phyloP scores from a whole-genome alignment of 2,329 filamentous ascomycete genomes.

The Fusarium sp. region DNA sequence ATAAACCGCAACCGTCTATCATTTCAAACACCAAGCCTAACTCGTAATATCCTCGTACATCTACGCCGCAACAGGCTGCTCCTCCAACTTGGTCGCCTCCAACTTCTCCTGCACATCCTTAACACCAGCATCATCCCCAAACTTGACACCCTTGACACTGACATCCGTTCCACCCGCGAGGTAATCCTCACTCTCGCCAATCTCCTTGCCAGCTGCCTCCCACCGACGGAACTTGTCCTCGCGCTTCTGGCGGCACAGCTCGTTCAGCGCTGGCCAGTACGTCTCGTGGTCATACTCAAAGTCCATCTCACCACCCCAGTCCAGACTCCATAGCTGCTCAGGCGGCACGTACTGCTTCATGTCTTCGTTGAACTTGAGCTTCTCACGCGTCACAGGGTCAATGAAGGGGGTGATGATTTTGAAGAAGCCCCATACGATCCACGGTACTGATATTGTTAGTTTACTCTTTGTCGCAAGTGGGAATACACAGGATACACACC shows the following conservation, averaged over 20 bases:
- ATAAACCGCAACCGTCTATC: not conserved
- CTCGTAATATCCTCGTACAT: not conserved
- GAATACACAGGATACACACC: constrained; percentile 58
- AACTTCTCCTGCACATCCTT: constrained; percentile 46
- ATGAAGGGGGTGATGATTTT: constrained; percentile 97
- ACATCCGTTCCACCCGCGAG: constrained; percentile 71
- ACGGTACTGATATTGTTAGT: constrained; percentile 72
- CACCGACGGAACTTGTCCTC: constrained; percentile 75
- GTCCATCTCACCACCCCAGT: constrained; percentile 79
- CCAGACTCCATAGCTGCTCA: constrained; percentile 83
- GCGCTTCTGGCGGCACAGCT: constrained; percentile 74
- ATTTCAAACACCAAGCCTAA: not conserved
- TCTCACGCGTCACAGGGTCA: constrained; percentile 91
- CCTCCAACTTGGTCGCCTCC: constrained; percentile 43
- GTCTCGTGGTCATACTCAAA: constrained; percentile 90
- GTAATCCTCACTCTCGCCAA: constrained; percentile 90
- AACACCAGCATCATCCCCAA: constrained; percentile 34
- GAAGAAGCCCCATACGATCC: constrained; percentile 93
- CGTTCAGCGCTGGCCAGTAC: constrained; percentile 90
- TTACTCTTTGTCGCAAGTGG: not conserved
- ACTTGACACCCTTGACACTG: constrained; percentile 50
- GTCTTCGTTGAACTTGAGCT: constrained; percentile 98
- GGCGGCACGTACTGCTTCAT: constrained; percentile 83
- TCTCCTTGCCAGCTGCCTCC: constrained; percentile 79
- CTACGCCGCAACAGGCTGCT: constrained; percentile 38